Conservation (phyloP, 768 basidiomycete species). For the Crucibulum laeve region DNA sequence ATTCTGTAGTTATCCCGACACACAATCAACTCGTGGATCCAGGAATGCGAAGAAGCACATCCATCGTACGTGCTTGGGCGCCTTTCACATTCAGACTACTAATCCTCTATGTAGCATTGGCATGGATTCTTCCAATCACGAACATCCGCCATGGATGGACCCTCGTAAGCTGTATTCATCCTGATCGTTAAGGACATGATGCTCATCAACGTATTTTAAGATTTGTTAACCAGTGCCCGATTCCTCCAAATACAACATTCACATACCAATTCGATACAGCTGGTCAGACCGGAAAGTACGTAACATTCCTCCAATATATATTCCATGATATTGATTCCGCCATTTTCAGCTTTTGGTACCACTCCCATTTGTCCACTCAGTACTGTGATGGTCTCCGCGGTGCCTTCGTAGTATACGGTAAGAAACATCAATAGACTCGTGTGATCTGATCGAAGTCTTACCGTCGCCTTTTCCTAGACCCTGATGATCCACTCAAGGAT, state of each 20-base stretch:
- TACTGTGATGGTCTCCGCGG: constrained; percentile 44
- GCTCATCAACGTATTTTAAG: constrained; percentile 5
- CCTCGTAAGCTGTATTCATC: constrained; percentile 23
- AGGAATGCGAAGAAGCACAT: constrained; percentile 25
- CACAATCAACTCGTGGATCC: constrained; percentile 21
- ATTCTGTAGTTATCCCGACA: constrained; percentile 19
- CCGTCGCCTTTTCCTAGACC: constrained; percentile 22
- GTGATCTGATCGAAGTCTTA: no score
- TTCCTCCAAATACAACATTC: constrained; percentile 30
- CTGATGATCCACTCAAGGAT: constrained; percentile 27
- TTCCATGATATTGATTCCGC: background rate
- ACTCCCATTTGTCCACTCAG: constrained; percentile 41
- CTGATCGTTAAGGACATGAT: constrained; percentile 1
- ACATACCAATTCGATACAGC: constrained; percentile 28
- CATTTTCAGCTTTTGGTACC: constrained; percentile 20
- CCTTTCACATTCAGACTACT: background rate
- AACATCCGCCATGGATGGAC: constrained; percentile 31
- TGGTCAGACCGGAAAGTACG: constrained; percentile 23
- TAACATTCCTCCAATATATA: background rate
- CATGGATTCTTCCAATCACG: constrained; percentile 31
- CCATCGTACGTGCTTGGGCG: constrained; percentile 15
- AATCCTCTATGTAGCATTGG: constrained; percentile 19
- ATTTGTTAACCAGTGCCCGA: constrained; percentile 44
- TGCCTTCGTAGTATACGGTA: constrained; percentile 22
- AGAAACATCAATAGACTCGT: constrained; percentile 3